A percentile compares a stretch with the other conserved stretches of the same genome.
These are phyloP conservation scores for Calamus simplicifolius DNA, from an alignment of 176 grass and related monocot species.

Conservation along the genomic window DNA sequence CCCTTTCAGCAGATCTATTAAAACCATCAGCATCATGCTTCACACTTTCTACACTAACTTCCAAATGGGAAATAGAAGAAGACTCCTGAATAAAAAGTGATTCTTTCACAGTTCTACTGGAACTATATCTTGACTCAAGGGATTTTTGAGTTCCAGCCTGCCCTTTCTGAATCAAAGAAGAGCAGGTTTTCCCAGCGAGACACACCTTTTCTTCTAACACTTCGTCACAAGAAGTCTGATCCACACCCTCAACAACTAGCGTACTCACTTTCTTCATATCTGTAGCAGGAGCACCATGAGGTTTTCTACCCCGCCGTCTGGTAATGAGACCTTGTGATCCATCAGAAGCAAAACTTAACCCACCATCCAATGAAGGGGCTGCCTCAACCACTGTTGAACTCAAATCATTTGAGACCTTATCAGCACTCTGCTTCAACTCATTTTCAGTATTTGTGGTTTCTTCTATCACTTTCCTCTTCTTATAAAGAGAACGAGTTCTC, in stretches of 20 bases:
- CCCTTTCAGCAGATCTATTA: background rate
- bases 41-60: background rate
- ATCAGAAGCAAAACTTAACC: conserved; percentile 16
- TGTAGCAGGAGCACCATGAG: background rate
- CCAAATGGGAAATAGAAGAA: background rate
- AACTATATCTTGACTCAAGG: conserved; percentile 14
- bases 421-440: conserved; percentile 22
- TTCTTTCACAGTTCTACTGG: conserved; percentile 14
- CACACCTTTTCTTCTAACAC: background rate
- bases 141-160: conserved; percentile 14
- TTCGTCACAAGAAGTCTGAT: conserved; percentile 14
- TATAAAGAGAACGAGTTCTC: background rate
- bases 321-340: conserved; percentile 14
- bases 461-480: conserved; percentile 26
- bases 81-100: conserved; percentile 13
- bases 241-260: background rate
- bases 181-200: background rate
- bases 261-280: background rate
- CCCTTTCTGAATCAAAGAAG: conserved; percentile 29
- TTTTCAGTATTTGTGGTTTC: conserved; percentile 15
- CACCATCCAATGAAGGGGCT: too few species aligned
- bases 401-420: conserved; percentile 25
- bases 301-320: conserved; percentile 32
- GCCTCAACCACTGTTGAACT: background rate
- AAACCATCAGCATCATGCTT: background rate